Base-by-base conservation (phyloP, 129 eudicot species). In the Pseudognaphalium luteoalbum region DNA sequence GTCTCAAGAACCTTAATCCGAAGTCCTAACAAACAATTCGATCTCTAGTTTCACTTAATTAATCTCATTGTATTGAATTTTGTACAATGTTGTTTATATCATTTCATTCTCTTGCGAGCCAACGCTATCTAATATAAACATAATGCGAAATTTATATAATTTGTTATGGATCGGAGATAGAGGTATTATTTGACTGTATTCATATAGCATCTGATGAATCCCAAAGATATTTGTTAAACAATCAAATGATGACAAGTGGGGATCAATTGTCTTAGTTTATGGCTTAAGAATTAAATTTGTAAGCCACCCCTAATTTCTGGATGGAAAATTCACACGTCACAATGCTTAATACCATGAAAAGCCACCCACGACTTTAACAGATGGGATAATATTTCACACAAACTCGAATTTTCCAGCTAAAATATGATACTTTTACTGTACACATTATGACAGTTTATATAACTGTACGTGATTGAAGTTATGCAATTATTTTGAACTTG, bases 1-100 rank as follows among this genome's bases (percentile, higher is more conserved):
- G 77, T 74, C 78, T 82, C 54, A 57, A 57, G 87, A 37, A 66
- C 65, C 87, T 81, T 77, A 75, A 80, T 70, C 71, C 75, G 4
- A 41, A 41, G 47, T 41, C 47, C 47, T 65, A 79, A 72, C 78
- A 52, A 76, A 42, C 72, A 52, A 29, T 63, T 14, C 5, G n/a
- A 47, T n/a, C 60, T 75, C 70, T 68, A 57, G 19, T 68, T 72
- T 37, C 58, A 35, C 10, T 79, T 64, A 25, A 19, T 72, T 79
- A 14, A 2, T 22, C 47, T 72, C 60, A 52, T 73, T 35, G n/a
- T 67, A 30, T 73, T 70, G 64, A 63, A 21, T 37, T 57, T 67
- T 7, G 9, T 59, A 16, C 56, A 59, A 59, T 64, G 33, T 56
- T 20, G 47, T 41, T 41, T 41, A 41, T 41, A 9, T 9, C 9